A percentile compares a stretch with the other conserved stretches of the same genome.
phyloP scores from a whole-genome alignment of 345 rosid species.

The Chamaenerion angustifolium region DNA sequence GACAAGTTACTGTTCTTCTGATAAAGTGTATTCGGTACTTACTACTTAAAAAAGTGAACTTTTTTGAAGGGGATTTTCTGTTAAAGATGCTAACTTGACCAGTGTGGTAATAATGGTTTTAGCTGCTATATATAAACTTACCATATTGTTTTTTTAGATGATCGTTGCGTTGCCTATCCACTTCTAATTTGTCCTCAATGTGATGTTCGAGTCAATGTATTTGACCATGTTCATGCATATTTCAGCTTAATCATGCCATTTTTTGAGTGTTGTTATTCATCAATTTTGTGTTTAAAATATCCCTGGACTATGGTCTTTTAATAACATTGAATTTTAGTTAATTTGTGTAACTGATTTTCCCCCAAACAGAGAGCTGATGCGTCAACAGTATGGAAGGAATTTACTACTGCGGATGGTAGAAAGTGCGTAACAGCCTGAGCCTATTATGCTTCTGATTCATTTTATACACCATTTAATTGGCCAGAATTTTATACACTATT shows the following conservation, averaged over 20 bases:
- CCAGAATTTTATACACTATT: too few species aligned
- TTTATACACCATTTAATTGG: not conserved
- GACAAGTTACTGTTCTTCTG: too few species aligned
- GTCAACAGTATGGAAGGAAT: conserved; percentile 98
- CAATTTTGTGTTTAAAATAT: not conserved
- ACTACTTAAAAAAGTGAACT: too few species aligned
- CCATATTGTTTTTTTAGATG: too few species aligned
- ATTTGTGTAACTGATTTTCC: conserved; percentile 10
- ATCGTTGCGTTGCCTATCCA: not conserved
- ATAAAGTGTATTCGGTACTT: too few species aligned
- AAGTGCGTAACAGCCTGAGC: conserved; percentile 37
- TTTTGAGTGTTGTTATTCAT: not conserved
- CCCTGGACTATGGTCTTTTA: conserved; percentile 5
- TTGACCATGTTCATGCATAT: not conserved
- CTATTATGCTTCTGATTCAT: not conserved
- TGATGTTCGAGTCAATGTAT: not conserved
- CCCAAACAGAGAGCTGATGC: conserved; percentile 83
- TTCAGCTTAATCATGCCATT: not conserved
- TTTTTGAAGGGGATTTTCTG: not conserved
- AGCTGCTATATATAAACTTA: too few species aligned
- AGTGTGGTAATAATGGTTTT: not conserved
- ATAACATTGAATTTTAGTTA: conserved; percentile 6
- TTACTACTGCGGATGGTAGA: conserved; percentile 75
- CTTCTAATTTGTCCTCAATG: conserved; percentile 2
- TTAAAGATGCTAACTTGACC: conserved; percentile 10